Percentiles rank a stretch among this genome's conserved stretches.
These are phyloP conservation scores for Ceratobasidium theobromae DNA, from an alignment of 1,284 basidiomycete species.

Conservation along the genomic window DNA sequence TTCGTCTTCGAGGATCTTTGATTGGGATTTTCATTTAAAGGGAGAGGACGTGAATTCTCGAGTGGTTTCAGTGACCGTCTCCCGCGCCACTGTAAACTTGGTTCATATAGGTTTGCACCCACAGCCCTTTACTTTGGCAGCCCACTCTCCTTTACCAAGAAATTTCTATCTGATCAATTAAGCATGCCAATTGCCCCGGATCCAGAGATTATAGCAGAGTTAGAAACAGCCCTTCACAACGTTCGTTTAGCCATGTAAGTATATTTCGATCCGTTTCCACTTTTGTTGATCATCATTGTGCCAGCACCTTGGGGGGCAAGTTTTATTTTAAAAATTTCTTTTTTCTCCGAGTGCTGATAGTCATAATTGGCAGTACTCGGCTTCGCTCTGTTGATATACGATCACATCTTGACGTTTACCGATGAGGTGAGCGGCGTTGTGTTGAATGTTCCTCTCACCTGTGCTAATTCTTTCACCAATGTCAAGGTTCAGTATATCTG, in stretches of 20 bases:
- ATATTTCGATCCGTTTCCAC: not conserved
- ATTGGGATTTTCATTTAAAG: not conserved
- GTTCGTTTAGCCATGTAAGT: slow-evolving; percentile 5
- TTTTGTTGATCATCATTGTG: not conserved
- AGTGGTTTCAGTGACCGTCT: too few relatives aligned
- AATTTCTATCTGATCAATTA: too few relatives aligned
- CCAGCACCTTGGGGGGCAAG: slow-evolving; percentile 6
- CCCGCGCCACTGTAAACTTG: too few relatives aligned
- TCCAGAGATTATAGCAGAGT: not conserved
- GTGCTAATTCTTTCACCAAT: not conserved
- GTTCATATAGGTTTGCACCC: too few relatives aligned
- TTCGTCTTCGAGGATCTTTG: not conserved
- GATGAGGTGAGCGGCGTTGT: slow-evolving; percentile 30
- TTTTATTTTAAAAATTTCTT: too few relatives aligned
- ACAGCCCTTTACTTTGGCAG: too few relatives aligned
- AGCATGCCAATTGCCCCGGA: not conserved
- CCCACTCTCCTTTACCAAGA: too few relatives aligned
- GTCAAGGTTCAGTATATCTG: slow-evolving; percentile 30
- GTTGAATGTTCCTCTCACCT: not conserved
- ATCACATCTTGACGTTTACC: slow-evolving; percentile 31
- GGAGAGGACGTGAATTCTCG: too few relatives aligned
- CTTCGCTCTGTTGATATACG: slow-evolving; percentile 29
- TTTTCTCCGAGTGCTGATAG: too few relatives aligned
- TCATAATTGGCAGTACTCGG: slow-evolving; percentile 28
- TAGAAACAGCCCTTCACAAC: not conserved